Evolutionary conservation across 768 basidiomycete genomes (phyloP), one percentile per base, ranked within the genome.

Genomic region (Pilatotrama ljubarskyi): DNA sequence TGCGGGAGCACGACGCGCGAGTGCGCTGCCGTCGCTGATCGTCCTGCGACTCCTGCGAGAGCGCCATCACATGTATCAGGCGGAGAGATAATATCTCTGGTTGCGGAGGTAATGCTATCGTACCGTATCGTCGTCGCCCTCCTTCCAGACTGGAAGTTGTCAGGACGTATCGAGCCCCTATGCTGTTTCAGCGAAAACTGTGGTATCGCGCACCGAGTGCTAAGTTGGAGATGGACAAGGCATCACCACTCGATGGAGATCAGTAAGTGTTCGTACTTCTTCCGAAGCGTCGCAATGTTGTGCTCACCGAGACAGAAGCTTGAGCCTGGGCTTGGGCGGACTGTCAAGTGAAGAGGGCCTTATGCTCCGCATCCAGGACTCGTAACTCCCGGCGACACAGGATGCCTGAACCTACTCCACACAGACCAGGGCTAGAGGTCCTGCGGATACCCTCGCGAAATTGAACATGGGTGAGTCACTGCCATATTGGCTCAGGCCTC

Each of bases 71-170:
- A 48, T 48, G 35, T 38, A 51, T 51, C 22, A 50, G 32, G 18
- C 2, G 32, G 32, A 36, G 35, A 4, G 17, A 25, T 17, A 10
- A 24, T 20, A 15, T 25, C 44, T 22, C 20, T 25, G 22, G 44
- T 24, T 20, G 44, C 55, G 47, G 55, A 50, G 46, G 55, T 42
- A 49, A 22, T 42, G 55, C 25, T 49, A 57, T 50, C 55, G 55
- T 49, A 49, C 55, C 55, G 47, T 22, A 41, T 49, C 55, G 55
- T 26, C 55, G 55, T 57, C 48, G 47, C 55, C 3, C 2, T 41
- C 38, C 35, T 57, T 20, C 55, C 55, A 35, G 18, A 24, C 47
- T 57, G 17, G 55, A 49, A 57, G 37, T 57, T 57, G 47, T 57
- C 55, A 42, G 38, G 38, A 32, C 46, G 20, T n/a, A 42, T 42